Base-by-base conservation (phyloP, 202 grass and related monocot genomes). In the Setaria viridis region DNA sequence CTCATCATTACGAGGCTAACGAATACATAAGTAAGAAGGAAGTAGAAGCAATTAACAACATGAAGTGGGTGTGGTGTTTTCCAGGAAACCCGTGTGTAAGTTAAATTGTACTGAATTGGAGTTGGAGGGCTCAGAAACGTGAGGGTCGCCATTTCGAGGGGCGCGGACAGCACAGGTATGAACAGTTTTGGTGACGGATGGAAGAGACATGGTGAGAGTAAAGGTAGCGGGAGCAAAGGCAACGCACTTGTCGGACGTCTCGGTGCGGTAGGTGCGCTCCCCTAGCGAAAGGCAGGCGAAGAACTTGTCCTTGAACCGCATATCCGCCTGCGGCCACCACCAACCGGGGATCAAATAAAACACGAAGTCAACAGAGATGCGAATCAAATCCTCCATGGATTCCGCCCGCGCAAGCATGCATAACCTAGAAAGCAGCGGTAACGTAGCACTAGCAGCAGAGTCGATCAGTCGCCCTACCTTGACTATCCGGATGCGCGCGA, bases 231-330 rank as follows among this genome's bases (percentile, higher is more conserved):
- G 45, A 34, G 39, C 3, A 4, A 60, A 8, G 13, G 25, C 53
- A 17, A 89, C 92, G 77, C 78, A 99, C 97, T 90, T 93, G 78
- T 99, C 93, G 55, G 97, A 91, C 3, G 62, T 90, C 20, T 88
- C 93, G 70, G 97, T 96, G 82, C 93, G 93, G 79, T 94, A 99
- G 4, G 97, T 96, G 77, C 90, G 90, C 64, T 99, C 97, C 33
- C 97, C 97, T 0, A 99, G 80, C 74, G 97, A 99, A 43, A 99
- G 90, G 89, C 93, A 99, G 21, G 93, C 93, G 84, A 99, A 73
- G 91, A 94, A 99, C 82, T 90, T 93, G 78, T 99, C 97, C 91
- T 99, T 94, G 84, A 96, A 94, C 73, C 76, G 80, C 97, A 99
- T 89, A 71, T 94, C 93, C 49, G 97, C 97, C 97, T 99, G 87